Percentiles rank a stretch among this genome's conserved stretches.
Conservation (phyloP, 2,329 filamentous ascomycete species). For the Stenocarpella maydis region DNA sequence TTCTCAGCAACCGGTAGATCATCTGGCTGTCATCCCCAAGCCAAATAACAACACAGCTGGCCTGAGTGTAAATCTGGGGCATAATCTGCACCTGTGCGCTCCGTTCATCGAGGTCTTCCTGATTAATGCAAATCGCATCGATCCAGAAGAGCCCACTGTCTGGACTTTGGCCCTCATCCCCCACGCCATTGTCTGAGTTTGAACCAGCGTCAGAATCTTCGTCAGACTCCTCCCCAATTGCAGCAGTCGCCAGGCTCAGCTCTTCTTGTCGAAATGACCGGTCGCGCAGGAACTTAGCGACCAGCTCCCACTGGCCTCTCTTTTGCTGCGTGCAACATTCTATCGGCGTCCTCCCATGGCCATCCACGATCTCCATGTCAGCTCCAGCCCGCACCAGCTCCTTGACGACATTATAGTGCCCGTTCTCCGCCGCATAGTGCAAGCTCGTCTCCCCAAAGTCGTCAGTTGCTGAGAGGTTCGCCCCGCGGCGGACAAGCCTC, state of each 20-base stretch:
- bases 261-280: neutral
- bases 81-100: conserved; percentile 29
- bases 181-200: neutral
- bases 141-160: conserved; percentile 19
- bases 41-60: conserved; percentile 21
- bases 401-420: conserved; percentile 16
- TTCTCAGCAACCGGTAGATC: conserved; percentile 6
- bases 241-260: neutral
- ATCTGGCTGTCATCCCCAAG: conserved; percentile 25
- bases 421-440: conserved; percentile 21
- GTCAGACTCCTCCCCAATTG: neutral
- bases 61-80: conserved; percentile 26
- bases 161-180: neutral
- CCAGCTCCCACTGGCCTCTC: conserved; percentile 7
- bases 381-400: conserved; percentile 11
- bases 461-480: conserved; percentile 2
- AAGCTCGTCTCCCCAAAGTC: conserved; percentile 15
- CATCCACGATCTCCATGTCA: conserved; percentile 5
- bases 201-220: neutral
- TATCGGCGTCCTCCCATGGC: neutral
- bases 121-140: conserved; percentile 28
- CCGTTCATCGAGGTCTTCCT: conserved; percentile 19
- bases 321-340: neutral
- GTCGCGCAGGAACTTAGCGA: conserved; percentile 11
- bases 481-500: neutral